Percentiles rank a stretch among this genome's conserved stretches.
These are phyloP conservation scores for Parathielavia hyrcaniae DNA, from an alignment of 495 filamentous ascomycete species.

Conservation along the genomic window DNA sequence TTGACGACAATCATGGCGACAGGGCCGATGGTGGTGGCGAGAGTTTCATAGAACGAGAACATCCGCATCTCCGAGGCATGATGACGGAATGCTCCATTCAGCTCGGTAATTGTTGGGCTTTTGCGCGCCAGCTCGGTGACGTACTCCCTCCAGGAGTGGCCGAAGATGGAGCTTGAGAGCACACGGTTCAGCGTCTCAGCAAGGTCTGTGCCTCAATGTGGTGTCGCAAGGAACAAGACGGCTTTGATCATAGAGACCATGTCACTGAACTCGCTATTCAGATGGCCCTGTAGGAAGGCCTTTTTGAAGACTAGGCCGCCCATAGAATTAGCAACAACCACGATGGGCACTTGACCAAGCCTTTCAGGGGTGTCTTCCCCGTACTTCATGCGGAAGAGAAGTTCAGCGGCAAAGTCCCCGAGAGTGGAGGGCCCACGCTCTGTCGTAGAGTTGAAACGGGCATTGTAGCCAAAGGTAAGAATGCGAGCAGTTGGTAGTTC, in stretches of 20 bases:
- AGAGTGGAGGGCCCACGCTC: constrained; percentile 12
- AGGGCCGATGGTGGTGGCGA: constrained; percentile 24
- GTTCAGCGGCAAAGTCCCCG: constrained; percentile 21
- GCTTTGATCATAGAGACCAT: constrained; percentile 19
- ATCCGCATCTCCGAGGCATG: constrained; percentile 30
- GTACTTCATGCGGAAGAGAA: constrained; percentile 23
- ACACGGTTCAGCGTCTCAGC: constrained; percentile 17
- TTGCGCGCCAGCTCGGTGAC: constrained; percentile 34
- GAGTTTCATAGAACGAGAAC: constrained; percentile 39
- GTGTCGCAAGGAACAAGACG: constrained; percentile 23
- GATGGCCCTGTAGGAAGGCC: constrained; percentile 20
- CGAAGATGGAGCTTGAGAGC: constrained; percentile 15
- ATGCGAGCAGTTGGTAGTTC: constrained; percentile 25
- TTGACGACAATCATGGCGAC: constrained; percentile 31
- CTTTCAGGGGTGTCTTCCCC: constrained; percentile 7
- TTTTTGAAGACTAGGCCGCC: constrained; percentile 27
- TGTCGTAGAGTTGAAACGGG: constrained; percentile 17
- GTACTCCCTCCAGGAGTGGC: constrained; percentile 30
- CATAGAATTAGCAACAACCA: constrained; percentile 24
- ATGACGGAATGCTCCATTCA: constrained; percentile 46
- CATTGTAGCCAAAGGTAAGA: constrained; percentile 28
- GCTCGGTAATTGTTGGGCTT: constrained; percentile 30
- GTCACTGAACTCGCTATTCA: constrained; percentile 15
- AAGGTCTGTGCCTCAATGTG: constrained; percentile 21
- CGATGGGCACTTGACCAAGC: constrained; percentile 18